Evolutionary conservation across 495 filamentous ascomycete species (phyloP).

Genomic region (Lasiosphaeris hirsuta): DNA sequence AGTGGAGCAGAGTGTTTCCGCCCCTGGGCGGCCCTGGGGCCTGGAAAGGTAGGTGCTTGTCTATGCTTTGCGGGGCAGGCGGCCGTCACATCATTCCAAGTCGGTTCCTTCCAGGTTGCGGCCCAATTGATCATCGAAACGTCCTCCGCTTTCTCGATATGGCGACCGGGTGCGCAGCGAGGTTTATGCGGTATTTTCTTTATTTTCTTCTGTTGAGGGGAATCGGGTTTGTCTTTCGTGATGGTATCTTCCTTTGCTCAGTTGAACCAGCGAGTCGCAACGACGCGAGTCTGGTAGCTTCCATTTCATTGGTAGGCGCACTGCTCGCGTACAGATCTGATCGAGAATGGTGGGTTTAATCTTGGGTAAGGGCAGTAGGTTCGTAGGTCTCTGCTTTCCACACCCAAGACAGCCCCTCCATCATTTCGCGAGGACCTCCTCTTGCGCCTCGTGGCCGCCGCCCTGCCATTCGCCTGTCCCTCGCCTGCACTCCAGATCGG

Average conservation of each 20-base stretch:
- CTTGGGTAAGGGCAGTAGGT: no score
- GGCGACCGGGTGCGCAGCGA: not conserved
- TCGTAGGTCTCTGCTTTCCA: conserved; percentile 1
- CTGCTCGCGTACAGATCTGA: not conserved
- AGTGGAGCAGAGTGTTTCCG: conserved; percentile 11
- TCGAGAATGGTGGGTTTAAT: not conserved
- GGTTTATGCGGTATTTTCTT: no score
- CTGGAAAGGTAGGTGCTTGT: not conserved
- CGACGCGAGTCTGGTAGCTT: not conserved
- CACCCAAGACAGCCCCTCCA: not conserved
- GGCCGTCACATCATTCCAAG: conserved; percentile 12
- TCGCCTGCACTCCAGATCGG: no score
- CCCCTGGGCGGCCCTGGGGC: no score
- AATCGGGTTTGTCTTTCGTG: no score
- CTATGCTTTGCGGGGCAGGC: not conserved
- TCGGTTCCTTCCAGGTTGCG: conserved; percentile 9
- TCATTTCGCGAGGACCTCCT: conserved; percentile 7
- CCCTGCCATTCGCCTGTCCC: no score
- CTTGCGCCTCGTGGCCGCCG: not conserved
- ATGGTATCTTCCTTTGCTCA: no score
- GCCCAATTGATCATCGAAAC: conserved; percentile 12
- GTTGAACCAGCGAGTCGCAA: not conserved
- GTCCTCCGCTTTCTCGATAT: conserved; percentile 1
- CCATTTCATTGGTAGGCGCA: not conserved
- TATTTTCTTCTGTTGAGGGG: no score